These are phyloP conservation scores for Zelonia costaricensis DNA, from an alignment of 208 protist genomes.

Conservation along the genomic window DNA sequence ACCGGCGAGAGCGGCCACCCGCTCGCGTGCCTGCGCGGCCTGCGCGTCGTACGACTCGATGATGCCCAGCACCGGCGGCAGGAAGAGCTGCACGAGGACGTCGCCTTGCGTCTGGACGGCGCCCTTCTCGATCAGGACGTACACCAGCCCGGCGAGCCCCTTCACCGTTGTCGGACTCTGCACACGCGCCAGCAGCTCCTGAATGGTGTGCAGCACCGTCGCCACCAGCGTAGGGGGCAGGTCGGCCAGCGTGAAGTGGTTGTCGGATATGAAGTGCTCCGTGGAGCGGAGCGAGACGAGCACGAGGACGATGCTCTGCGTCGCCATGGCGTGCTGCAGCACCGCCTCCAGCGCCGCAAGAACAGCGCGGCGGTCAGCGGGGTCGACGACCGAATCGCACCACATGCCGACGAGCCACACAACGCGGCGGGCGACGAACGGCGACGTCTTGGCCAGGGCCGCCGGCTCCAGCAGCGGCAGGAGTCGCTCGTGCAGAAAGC, in stretches of 20 bases:
- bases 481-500: slow-evolving; percentile 52
- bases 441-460: slow-evolving; percentile 17
- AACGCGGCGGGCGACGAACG: slow-evolving; percentile 73
- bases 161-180: slow-evolving; percentile 41
- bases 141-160: slow-evolving; percentile 50
- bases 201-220: slow-evolving; percentile 46
- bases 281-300: slow-evolving; percentile 54
- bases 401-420: slow-evolving; percentile 90
- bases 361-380: slow-evolving; percentile 36
- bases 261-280: slow-evolving; percentile 72
- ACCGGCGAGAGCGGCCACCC: neutral
- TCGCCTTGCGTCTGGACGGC: slow-evolving; percentile 40
- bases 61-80: slow-evolving; percentile 35
- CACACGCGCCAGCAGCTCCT: slow-evolving; percentile 48
- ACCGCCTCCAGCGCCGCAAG: slow-evolving; percentile 57
- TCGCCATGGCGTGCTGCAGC: slow-evolving; percentile 28
- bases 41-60: slow-evolving; percentile 16
- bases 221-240: slow-evolving; percentile 44
- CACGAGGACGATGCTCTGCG: slow-evolving; percentile 38
- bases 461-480: slow-evolving; percentile 59
- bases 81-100: slow-evolving; percentile 55
- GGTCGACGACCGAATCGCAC: slow-evolving; percentile 65
- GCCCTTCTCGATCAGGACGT: slow-evolving; percentile 55
- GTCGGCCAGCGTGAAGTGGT: slow-evolving; percentile 51
- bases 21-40: neutral